These are phyloP conservation scores for Aquilaria sinensis DNA, from an alignment of 345 rosid species.

Conservation along the genomic window DNA sequence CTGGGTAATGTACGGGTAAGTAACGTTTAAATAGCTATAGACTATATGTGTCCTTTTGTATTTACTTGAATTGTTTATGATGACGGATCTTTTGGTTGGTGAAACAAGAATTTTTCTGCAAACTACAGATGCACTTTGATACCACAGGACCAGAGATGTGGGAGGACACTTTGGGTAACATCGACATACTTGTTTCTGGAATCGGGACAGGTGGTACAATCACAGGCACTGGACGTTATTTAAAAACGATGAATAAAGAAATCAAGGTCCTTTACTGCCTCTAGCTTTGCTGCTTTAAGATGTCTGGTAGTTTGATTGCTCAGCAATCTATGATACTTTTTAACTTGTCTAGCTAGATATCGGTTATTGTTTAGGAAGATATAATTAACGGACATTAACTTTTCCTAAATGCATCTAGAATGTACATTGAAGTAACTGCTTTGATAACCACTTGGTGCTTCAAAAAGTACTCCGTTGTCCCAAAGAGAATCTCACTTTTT, in stretches of 20 bases:
- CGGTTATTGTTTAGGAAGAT: too few species aligned
- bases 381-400: neutral
- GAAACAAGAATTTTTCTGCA: constrained; percentile 3
- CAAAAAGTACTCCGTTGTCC: too few species aligned
- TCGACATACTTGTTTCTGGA: constrained; percentile 76
- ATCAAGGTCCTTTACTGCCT: constrained; percentile 39
- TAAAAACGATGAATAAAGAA: constrained; percentile 70
- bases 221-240: constrained; percentile 75
- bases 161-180: constrained; percentile 78
- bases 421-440: too few species aligned
- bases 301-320: constrained; percentile 1
- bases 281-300: constrained; percentile 2
- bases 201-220: constrained; percentile 95
- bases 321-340: neutral
- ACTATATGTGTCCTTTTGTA: too few species aligned
- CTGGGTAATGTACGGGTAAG: constrained; percentile 62
- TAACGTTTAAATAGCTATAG: neutral
- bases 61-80: neutral
- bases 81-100: neutral
- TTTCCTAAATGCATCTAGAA: too few species aligned
- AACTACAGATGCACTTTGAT: constrained; percentile 76
- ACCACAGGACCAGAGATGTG: constrained; percentile 96
- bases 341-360: neutral
- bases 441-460: too few species aligned
- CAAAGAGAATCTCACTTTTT: too few species aligned